A percentile compares a stretch with the other conserved stretches of the same genome.
These are phyloP conservation scores for Lyophyllum atratum DNA, from an alignment of 768 basidiomycete species.

Conservation along the genomic window DNA sequence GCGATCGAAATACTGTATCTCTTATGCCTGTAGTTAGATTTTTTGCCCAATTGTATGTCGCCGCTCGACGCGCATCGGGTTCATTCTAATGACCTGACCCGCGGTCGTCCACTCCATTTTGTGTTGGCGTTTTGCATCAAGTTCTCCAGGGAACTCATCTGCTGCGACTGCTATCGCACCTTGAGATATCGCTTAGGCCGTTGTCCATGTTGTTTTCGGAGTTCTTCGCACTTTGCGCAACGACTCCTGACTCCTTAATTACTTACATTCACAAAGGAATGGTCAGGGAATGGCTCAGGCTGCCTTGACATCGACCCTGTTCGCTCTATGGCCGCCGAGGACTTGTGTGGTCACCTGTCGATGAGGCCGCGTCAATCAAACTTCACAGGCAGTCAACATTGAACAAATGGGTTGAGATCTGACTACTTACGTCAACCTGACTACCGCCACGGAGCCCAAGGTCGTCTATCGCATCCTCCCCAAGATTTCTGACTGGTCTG, in stretches of 20 bases:
- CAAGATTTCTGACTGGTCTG: conserved; percentile 60
- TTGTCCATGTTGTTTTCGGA: too few species aligned
- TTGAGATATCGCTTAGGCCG: too few species aligned
- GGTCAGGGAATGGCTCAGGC: too few species aligned
- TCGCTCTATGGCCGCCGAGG: too few species aligned
- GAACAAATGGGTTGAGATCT: too few species aligned
- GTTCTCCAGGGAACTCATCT: neutral
- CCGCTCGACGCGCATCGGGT: conserved; percentile 86
- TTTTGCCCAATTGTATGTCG: conserved; percentile 61
- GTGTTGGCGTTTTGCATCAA: conserved; percentile 27
- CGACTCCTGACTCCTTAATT: too few species aligned
- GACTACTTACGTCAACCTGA: too few species aligned
- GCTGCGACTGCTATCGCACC: too few species aligned
- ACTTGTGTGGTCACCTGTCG: neutral
- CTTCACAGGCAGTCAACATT: too few species aligned
- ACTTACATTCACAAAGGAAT: too few species aligned
- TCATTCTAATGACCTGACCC: conserved; percentile 62
- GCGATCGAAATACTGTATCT: conserved; percentile 14
- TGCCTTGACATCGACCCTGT: too few species aligned
- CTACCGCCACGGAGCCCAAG: conserved; percentile 44
- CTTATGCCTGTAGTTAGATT: conserved; percentile 29
- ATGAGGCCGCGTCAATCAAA: neutral
- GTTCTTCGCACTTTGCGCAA: too few species aligned
- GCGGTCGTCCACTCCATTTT: conserved; percentile 61
- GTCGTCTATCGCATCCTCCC: conserved; percentile 61